Evolutionary conservation across 331 rosid species (phyloP).

Genomic region (Arachis monticola): DNA sequence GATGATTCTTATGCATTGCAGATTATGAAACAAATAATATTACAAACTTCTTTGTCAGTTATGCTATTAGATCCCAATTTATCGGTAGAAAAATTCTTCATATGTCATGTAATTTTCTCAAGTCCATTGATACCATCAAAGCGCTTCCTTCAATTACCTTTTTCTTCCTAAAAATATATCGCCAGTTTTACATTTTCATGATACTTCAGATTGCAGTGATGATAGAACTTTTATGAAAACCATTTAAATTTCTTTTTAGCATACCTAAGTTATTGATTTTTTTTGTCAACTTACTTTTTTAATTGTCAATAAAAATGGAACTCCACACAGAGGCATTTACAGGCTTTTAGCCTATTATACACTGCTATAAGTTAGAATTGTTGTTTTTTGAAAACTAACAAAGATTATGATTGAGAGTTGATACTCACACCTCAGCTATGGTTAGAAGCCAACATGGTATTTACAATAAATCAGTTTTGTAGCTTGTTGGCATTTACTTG

Average conservation of each 20-base stretch:
- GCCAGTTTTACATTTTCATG: constrained; percentile 30
- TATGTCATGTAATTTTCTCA: constrained; percentile 52
- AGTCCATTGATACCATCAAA: constrained; percentile 41
- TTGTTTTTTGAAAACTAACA: too few species aligned
- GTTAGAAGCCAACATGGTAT: constrained; percentile 26
- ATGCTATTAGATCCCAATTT: constrained; percentile 74
- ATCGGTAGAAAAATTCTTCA: constrained; percentile 72
- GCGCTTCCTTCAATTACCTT: constrained; percentile 48
- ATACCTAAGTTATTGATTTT: too few species aligned
- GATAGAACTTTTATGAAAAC: too few species aligned
- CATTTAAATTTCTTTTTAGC: too few species aligned
- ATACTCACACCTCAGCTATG: constrained; percentile 17
- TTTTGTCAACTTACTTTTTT: too few species aligned
- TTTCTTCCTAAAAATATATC: constrained; percentile 39
- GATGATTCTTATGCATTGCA: constrained; percentile 56
- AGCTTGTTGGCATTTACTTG: neutral
- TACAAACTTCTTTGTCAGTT: constrained; percentile 65
- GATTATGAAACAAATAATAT: constrained; percentile 59
- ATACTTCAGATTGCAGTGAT: too few species aligned
- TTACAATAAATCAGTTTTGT: constrained; percentile 8
- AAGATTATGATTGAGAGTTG: neutral
- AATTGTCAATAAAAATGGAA: too few species aligned
- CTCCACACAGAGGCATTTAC: too few species aligned
- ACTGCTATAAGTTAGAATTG: too few species aligned
- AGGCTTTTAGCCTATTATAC: too few species aligned